Base-by-base conservation (phyloP, 2,329 filamentous ascomycete genomes). In the Aspergillus melleus region DNA sequence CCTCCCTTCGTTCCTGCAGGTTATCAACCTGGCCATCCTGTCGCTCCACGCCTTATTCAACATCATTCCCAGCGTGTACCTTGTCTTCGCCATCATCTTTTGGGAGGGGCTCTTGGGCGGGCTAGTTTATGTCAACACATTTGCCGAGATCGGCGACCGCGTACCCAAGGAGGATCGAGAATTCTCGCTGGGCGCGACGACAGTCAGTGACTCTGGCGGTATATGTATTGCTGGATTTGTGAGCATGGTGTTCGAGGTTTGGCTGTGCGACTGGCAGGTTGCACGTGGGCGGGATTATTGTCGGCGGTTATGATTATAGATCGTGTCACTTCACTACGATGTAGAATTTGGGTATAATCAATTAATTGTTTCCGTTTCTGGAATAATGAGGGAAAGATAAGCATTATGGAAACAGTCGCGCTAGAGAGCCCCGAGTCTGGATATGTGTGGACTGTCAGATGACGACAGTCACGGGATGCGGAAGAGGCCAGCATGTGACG, bases 51-150 rank as follows among this genome's bases (percentile, higher is more conserved):
- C 92, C 0, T 72, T 97, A 63, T 87, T 88, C 71, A 83, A 89
- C 72, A 96, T 95, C 71, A 85, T 98, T 16, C 93, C 94, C 0
- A 90, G 81, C 26, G 90, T 97, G 24, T 97, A 92, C 72, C 68
- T 96, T n/a, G 81, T 98, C 1, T 97, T 96, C 70, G 61, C 85
- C 22, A 80, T 98, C 61, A 83, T 97, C 20, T 95, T 98, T 71
- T 98, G 94, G 94, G 95, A 98, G 74, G 95, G 95, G 0, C 76
- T 98, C 12, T 80, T 99, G 0, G 95, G 95, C 0, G 95, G 95
- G 0, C 82, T 92, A 3, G 95, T 98, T 0, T 99, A 99, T 69
- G 93, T 98, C 61, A 96, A 94, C 70, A 96, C 93, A 0, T 99
- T 98, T 76, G 92, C 93, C 0, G 91, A 96, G 72, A 97, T 99